Base-by-base conservation (phyloP, 179 eudicot species). In the Drosera spatulata region DNA sequence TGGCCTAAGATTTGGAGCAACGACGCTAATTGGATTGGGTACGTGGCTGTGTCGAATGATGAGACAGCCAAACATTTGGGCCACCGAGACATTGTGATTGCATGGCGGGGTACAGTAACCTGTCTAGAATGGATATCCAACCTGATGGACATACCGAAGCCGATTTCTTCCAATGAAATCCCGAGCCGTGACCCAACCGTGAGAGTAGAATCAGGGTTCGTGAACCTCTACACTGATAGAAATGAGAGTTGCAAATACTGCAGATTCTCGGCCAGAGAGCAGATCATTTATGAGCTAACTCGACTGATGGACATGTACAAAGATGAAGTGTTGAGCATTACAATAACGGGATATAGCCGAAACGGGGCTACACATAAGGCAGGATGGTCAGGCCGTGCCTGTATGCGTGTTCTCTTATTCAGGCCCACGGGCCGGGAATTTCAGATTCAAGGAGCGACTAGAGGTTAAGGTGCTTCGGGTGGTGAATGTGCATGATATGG, bases 11-110 rank as follows among this genome's bases (percentile, higher is more conserved):
- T 84, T 53, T 89, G 97, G 97, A 89, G 91, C 70, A 87, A 73
- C 14, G 85, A 84, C 51, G 95, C 97, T 0, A 89, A 86, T 55
- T 89, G 97, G 97, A 86, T 89, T 86, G 97, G 97, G 6, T 89
- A 79, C 68, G 83, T 89, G 4, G 95, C 95, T 1, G 88, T 89
- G 10, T 50, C 84, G 2, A 62, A 65, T 12, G 80, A 86, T 61
- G 76, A 74, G 40, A 74, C 65, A 7, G 85, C 80, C 70, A 63
- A 59, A 15, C 65, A 91, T 48, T 77, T 84, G 3, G 97, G 97
- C 0, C 84, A 95, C 8, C 70, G 97, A 0, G 91, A 89, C 74
- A 80, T 86, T 45, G 77, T 89, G 42, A 48, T 89, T 4, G 82
- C 88, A 0, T 84, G 95, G 95, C 77, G 97, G 11, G 97, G 33